A percentile compares a stretch with the other conserved stretches of the same genome.
Evolutionary conservation across 441 rosid genomes (phyloP).

Genomic region (Aquilaria agallochum): DNA sequence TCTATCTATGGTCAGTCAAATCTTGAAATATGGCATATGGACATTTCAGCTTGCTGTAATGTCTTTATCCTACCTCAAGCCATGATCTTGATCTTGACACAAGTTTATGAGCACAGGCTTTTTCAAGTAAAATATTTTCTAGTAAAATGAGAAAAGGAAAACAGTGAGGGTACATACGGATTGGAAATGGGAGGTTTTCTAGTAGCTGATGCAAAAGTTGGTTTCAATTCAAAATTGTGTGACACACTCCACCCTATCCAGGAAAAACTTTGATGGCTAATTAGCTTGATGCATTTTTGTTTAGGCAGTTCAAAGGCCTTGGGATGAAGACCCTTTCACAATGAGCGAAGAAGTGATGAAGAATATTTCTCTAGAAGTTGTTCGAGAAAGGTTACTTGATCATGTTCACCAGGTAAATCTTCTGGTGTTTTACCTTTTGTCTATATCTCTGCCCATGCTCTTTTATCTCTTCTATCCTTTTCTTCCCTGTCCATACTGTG

Average conservation of each 20-base stretch:
- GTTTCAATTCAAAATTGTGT: too few relatives aligned
- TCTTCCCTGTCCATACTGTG: neutral
- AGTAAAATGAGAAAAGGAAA: too few relatives aligned
- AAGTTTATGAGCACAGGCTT: too few relatives aligned
- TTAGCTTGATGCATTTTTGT: slow-evolving; percentile 18
- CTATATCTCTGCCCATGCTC: neutral
- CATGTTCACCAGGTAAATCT: slow-evolving; percentile 75
- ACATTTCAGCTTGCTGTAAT: too few relatives aligned
- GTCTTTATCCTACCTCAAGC: too few relatives aligned
- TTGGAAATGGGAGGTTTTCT: too few relatives aligned
- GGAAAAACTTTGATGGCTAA: slow-evolving; percentile 3
- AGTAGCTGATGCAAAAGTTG: too few relatives aligned
- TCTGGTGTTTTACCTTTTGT: neutral
- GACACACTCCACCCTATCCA: neutral
- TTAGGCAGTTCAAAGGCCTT: slow-evolving; percentile 87
- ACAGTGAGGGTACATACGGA: too few relatives aligned
- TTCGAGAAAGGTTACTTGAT: slow-evolving; percentile 82
- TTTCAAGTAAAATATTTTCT: too few relatives aligned
- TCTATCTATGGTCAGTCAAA: too few relatives aligned
- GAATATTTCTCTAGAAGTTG: slow-evolving; percentile 84
- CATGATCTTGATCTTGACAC: too few relatives aligned
- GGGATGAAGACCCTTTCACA: slow-evolving; percentile 84
- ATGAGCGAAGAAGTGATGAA: slow-evolving; percentile 94
- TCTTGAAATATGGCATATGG: too few relatives aligned
- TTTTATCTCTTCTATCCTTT: slow-evolving; percentile 4